Conservation (phyloP, 108 stramenopile species). For the Skeletonema potamos region DNA sequence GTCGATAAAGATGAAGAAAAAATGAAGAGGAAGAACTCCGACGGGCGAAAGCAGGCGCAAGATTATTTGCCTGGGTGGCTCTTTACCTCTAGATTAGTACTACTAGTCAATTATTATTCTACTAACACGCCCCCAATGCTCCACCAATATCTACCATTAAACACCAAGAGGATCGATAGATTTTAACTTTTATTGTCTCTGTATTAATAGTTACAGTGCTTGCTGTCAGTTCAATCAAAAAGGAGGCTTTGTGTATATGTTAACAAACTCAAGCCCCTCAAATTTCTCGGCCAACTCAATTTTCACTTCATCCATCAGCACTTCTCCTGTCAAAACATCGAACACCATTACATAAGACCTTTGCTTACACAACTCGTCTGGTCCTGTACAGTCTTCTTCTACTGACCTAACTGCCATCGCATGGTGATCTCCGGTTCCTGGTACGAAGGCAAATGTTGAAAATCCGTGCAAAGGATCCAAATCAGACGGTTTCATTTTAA, state of each 20-base stretch:
- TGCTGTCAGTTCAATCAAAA: too few relatives aligned
- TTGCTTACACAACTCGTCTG: constrained; percentile 79
- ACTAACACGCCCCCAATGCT: too few relatives aligned
- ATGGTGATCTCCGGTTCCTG: constrained; percentile 80
- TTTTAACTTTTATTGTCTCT: too few relatives aligned
- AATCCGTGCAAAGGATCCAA: constrained; percentile 88
- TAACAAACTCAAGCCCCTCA: constrained; percentile 94
- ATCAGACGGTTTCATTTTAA: constrained; percentile 52
- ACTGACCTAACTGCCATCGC: constrained; percentile 87
- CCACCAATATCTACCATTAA: too few relatives aligned
- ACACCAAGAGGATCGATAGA: too few relatives aligned
- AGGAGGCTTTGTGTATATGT: constrained; percentile 65
- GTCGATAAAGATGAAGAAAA: too few relatives aligned
- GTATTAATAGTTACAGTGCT: too few relatives aligned
- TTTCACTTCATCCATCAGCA: constrained; percentile 87
- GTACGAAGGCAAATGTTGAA: constrained; percentile 94
- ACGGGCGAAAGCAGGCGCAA: too few relatives aligned
- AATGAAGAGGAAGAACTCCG: too few relatives aligned
- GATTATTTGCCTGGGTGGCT: too few relatives aligned
- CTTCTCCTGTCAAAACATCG: constrained; percentile 86
- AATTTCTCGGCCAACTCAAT: constrained; percentile 84
- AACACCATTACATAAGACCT: constrained; percentile 91
- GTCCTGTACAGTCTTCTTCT: constrained; percentile 88
- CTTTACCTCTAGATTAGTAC: too few relatives aligned
- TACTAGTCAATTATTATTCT: too few relatives aligned